phyloP scores from a whole-genome alignment of 1,284 basidiomycete genomes.

The Melampsora larici-populina region DNA sequence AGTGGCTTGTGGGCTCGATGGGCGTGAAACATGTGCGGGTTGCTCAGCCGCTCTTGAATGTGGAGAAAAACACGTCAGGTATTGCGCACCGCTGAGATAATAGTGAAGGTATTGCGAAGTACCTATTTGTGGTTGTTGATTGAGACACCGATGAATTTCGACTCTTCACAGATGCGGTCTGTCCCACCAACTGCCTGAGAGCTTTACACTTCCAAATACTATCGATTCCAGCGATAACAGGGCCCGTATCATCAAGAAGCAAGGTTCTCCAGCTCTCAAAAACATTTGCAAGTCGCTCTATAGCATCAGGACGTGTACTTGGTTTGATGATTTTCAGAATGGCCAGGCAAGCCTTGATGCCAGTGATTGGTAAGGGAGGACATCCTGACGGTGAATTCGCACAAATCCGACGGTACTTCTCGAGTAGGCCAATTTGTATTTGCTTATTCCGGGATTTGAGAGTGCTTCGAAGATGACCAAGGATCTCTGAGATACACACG shows the following conservation, averaged over 20 bases:
- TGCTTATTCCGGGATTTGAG: not conserved
- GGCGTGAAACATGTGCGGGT: too few species aligned
- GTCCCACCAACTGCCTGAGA: slow-evolving; percentile 5
- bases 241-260: slow-evolving; percentile 6
- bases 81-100: too few species aligned
- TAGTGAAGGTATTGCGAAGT: too few species aligned
- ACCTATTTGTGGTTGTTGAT: too few species aligned
- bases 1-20: too few species aligned
- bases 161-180: too few species aligned
- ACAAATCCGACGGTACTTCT: slow-evolving; percentile 15
- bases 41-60: too few species aligned
- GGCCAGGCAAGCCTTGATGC: slow-evolving; percentile 24
- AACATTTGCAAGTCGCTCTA: slow-evolving; percentile 24
- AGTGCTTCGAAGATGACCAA: not conserved
- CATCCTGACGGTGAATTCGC: slow-evolving; percentile 1
- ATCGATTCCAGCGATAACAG: slow-evolving; percentile 16
- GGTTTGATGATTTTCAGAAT: slow-evolving; percentile 11
- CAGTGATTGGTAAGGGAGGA: slow-evolving; percentile 30
- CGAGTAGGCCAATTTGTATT: slow-evolving; percentile 16
- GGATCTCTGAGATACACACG: not conserved
- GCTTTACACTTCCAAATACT: slow-evolving; percentile 30
- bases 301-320: not conserved
- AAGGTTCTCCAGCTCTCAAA: slow-evolving; percentile 21
- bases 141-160: too few species aligned
- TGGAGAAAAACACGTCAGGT: too few species aligned